Evolutionary conservation across 257 asterid species (phyloP).

Genomic region (Nicotiana paniculata): DNA sequence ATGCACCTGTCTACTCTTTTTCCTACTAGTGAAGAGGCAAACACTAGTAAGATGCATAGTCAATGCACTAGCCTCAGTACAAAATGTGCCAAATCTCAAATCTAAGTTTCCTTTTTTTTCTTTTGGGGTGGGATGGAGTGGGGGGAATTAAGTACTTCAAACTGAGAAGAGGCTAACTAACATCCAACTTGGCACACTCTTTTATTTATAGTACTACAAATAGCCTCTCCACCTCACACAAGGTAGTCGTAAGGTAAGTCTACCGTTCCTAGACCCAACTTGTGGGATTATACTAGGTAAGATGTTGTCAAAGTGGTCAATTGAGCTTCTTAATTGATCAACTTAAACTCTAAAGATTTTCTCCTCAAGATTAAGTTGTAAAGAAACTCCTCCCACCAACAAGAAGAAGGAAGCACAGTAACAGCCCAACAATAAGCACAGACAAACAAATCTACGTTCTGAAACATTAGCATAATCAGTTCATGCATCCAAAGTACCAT

Average conservation of each 20-base stretch:
- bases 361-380: neutral
- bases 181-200: neutral
- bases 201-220: neutral
- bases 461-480: neutral
- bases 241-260: no score
- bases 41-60: neutral
- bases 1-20: no score
- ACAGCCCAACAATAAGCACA: neutral
- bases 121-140: neutral
- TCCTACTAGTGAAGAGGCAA: neutral
- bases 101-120: neutral
- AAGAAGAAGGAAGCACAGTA: neutral
- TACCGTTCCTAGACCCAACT: no score
- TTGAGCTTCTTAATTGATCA: neutral
- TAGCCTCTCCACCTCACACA: no score
- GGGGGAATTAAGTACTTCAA: neutral
- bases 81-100: neutral
- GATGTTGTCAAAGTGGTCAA: neutral
- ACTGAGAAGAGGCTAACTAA: neutral
- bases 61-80: neutral
- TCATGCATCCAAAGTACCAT: neutral
- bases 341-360: neutral
- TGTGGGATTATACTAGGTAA: no score
- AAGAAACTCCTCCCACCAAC: neutral
- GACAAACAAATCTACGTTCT: neutral